phyloP scores from a whole-genome alignment of 306 rosid genomes.

The Malus sieversii region DNA sequence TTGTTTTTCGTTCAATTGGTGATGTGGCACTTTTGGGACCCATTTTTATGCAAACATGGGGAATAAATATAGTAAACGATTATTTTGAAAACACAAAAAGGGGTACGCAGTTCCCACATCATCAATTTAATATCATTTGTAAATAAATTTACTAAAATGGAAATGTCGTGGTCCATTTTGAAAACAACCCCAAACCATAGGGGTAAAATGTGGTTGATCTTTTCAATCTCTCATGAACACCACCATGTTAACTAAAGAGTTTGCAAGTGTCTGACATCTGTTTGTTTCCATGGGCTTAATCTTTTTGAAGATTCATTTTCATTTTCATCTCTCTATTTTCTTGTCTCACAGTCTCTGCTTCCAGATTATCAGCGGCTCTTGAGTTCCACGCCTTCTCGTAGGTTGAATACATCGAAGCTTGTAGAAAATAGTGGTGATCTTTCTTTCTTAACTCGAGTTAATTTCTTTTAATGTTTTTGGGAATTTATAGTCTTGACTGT shows the following conservation, averaged over 20 bases:
- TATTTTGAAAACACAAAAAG: background rate
- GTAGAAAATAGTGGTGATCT: constrained; percentile 88
- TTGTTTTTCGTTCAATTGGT: background rate
- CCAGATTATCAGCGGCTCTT: constrained; percentile 98
- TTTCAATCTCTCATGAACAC: background rate
- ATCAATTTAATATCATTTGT: background rate
- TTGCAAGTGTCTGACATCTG: background rate
- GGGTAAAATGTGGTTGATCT: background rate
- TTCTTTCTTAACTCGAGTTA: constrained; percentile 1
- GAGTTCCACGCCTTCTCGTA: constrained; percentile 89
- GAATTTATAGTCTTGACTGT: background rate
- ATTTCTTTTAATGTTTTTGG: background rate
- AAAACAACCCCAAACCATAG: background rate
- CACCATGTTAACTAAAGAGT: background rate
- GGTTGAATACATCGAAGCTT: constrained; percentile 93
- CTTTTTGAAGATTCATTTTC: constrained; percentile 35
- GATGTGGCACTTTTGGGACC: background rate
- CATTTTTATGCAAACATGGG: background rate
- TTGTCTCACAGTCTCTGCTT: constrained; percentile 82
- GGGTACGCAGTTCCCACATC: background rate
- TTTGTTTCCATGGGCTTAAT: constrained; percentile 22
- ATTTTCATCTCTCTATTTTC: constrained; percentile 40
- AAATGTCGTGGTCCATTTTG: background rate
- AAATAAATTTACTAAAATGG: background rate
- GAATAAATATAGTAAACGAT: background rate